phyloP scores from a whole-genome alignment of 768 basidiomycete genomes.

The Boletellus ananiceps region DNA sequence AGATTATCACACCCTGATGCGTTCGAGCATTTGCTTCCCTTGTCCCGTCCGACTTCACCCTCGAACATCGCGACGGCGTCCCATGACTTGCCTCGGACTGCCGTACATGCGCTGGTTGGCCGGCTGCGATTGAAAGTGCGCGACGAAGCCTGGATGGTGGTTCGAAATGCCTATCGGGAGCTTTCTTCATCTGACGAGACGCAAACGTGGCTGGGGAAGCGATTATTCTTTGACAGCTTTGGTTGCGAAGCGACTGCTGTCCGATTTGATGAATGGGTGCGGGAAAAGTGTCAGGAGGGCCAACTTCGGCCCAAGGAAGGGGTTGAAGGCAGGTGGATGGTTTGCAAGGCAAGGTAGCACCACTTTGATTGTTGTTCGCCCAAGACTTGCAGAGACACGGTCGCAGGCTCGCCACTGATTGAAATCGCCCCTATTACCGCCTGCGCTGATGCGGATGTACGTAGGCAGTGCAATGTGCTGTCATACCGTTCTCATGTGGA shows the following conservation, averaged over 20 bases:
- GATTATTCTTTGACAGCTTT: slow-evolving; percentile 42
- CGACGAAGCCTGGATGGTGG: slow-evolving; percentile 51
- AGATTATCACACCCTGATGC: slow-evolving; percentile 34
- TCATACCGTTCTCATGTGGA: too few relatives aligned
- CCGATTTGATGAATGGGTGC: slow-evolving; percentile 52
- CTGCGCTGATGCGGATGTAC: too few relatives aligned
- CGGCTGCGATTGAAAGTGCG: slow-evolving; percentile 48
- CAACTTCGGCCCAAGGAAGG: slow-evolving; percentile 57
- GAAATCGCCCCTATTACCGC: too few relatives aligned
- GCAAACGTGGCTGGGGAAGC: slow-evolving; percentile 44
- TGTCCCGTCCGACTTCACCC: slow-evolving; percentile 1
- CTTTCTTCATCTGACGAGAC: slow-evolving; percentile 38
- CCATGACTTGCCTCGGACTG: slow-evolving; percentile 33
- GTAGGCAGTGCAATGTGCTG: too few relatives aligned
- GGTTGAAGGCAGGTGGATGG: slow-evolving; percentile 52
- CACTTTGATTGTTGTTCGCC: background rate
- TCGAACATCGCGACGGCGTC: background rate
- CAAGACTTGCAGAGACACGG: background rate
- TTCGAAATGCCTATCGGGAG: slow-evolving; percentile 64
- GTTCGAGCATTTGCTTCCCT: slow-evolving; percentile 22
- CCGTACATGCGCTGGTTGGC: slow-evolving; percentile 43
- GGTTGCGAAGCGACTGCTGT: slow-evolving; percentile 26
- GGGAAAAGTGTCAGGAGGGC: slow-evolving; percentile 36
- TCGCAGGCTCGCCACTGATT: too few relatives aligned
- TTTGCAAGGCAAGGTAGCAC: slow-evolving; percentile 46